Conservation (phyloP, 2,329 filamentous ascomycete genomes). For the Chaetomiaceae sp. region DNA sequence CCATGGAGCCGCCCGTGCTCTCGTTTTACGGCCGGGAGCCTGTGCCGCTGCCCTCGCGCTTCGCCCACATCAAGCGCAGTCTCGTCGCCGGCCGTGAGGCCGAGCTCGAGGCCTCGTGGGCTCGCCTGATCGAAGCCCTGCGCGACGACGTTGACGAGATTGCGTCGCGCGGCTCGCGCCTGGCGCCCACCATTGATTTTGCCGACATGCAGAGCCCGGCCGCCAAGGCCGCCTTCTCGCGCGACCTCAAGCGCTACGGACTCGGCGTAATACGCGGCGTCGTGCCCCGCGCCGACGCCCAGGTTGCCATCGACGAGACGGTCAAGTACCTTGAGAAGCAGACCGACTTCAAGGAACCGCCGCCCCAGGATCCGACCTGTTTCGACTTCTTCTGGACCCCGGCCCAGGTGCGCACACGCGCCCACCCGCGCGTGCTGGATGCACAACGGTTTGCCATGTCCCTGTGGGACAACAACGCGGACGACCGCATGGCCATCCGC, state of each 20-base stretch:
- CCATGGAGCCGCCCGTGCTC: slow-evolving; percentile 45
- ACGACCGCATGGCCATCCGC: slow-evolving; percentile 52
- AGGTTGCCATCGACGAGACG: slow-evolving; percentile 53
- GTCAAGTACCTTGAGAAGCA: slow-evolving; percentile 51
- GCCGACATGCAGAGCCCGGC: slow-evolving; percentile 41
- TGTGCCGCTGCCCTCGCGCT: slow-evolving; percentile 53
- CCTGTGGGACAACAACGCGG: slow-evolving; percentile 52
- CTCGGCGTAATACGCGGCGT: slow-evolving; percentile 61
- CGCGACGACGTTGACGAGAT: slow-evolving; percentile 47
- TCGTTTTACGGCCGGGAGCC: slow-evolving; percentile 53
- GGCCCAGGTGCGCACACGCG: slow-evolving; percentile 60
- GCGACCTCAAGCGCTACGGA: slow-evolving; percentile 55
- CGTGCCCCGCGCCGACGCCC: slow-evolving; percentile 49
- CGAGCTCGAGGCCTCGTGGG: slow-evolving; percentile 49
- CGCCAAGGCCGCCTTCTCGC: slow-evolving; percentile 49
- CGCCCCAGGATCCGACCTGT: slow-evolving; percentile 58
- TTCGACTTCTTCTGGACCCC: slow-evolving; percentile 72
- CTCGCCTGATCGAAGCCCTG: slow-evolving; percentile 46
- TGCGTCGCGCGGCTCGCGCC: slow-evolving; percentile 41
- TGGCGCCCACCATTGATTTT: slow-evolving; percentile 53
- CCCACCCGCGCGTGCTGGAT: slow-evolving; percentile 56
- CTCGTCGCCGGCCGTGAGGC: slow-evolving; percentile 50
- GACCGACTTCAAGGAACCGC: slow-evolving; percentile 47
- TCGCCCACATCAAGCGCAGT: slow-evolving; percentile 49
- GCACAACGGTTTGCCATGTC: slow-evolving; percentile 62